Conservation (phyloP, 768 basidiomycete species). For the Pholiota microspora region DNA sequence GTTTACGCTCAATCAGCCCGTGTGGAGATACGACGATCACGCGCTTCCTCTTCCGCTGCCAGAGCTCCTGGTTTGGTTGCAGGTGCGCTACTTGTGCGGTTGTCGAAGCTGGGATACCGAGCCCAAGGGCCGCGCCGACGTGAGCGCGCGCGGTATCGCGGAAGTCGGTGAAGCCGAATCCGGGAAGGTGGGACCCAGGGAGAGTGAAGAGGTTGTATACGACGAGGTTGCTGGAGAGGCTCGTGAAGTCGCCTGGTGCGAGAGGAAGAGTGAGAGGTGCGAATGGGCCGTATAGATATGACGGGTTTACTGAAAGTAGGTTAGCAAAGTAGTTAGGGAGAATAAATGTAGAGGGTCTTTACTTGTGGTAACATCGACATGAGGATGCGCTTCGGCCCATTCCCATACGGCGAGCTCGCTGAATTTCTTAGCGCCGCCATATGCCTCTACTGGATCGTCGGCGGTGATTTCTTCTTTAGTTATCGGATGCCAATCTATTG, state of each 20-base stretch:
- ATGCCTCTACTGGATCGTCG: constrained; percentile 19
- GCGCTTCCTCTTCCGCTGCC: constrained; percentile 8
- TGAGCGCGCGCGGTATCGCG: constrained; percentile 36
- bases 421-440: constrained; percentile 36
- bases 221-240: constrained; percentile 28
- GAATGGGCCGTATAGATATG: constrained; percentile 38
- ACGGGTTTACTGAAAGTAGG: constrained; percentile 30
- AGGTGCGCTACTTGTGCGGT: not conserved
- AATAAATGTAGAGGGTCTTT: constrained; percentile 11
- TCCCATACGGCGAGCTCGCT: constrained; percentile 41
- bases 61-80: not conserved
- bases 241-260: constrained; percentile 19
- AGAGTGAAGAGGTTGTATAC: constrained; percentile 29
- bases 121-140: constrained; percentile 21
- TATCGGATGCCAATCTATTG: constrained; percentile 32
- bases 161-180: constrained; percentile 31
- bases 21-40: constrained; percentile 9
- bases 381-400: constrained; percentile 36
- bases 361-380: constrained; percentile 39
- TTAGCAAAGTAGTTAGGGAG: not conserved
- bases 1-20: constrained; percentile 11
- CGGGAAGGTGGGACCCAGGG: constrained; percentile 20
- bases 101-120: not conserved
- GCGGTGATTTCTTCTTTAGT: constrained; percentile 28
- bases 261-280: constrained; percentile 24